Base-by-base conservation (phyloP, 441 rosid species). In the Bruguiera hainesii region DNA sequence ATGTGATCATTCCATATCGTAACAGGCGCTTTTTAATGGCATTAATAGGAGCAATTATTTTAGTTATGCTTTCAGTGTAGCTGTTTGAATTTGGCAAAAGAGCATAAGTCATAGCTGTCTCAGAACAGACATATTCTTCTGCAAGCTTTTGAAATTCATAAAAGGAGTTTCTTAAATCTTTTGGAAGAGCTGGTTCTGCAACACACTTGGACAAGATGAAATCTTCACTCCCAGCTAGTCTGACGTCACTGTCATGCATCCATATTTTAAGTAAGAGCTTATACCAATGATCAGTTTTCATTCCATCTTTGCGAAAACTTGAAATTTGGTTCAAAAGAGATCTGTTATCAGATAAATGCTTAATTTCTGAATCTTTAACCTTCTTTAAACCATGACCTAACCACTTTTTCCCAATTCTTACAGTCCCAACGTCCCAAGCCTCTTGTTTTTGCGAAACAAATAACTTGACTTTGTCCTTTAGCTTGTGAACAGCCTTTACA, bases 261-360 rank as follows among this genome's bases (percentile, higher is more conserved):
- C 99, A 91, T 66, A 87, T 74, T 73, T 87, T 87, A 71, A 89
- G 74, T 53, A 94, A 76, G 63, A 69, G 65, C 79, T 94, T 94
- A 71, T 87, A 91, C 99, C 98, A 94, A 64, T 94, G 97, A 83
- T 91, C 99, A 7, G 96, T 88, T 79, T 88, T 81, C 98, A 94
- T 94, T 56, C 99, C 99, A 69, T 79, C 69, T 81, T 91, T 91
- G 50, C 99, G 86, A 53, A 83, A 87, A 76, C 75, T 30, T 58
- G 99, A 89, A 71, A 91, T 84, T 76, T 83, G 82, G 83, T 72
- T 87, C 81, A 91, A 77, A 63, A 76, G 80, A 64, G 98, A 89
- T 72, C 71, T 79, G 66, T 65, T 66, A 79, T 87, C 89, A 6
- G 88, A 90, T 82, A 91, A 83, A 73, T 83, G 85, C 79, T 81